Evolutionary conservation across 495 filamentous ascomycete species (phyloP).

Genomic region (Baudoinia panamericana): DNA sequence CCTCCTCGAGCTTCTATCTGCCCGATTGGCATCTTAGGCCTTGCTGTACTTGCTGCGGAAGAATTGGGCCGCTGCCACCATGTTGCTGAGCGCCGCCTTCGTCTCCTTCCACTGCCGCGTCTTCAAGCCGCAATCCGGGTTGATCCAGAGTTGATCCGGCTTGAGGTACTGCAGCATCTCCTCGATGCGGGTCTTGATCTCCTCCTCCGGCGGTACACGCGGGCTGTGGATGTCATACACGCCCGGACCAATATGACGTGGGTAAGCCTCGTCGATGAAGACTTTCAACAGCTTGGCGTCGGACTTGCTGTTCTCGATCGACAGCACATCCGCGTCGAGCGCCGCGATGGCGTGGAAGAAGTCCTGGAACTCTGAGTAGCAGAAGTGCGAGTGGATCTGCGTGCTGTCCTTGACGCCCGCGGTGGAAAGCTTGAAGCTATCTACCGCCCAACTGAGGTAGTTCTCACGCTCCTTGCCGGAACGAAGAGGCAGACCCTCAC

Average conservation of each 20-base stretch:
- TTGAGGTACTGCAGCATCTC: constrained; percentile 92
- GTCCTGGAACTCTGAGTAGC: constrained; percentile 99
- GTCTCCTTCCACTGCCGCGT: constrained; percentile 94
- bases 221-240: constrained; percentile 99
- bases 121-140: constrained; percentile 98
- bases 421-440: constrained; percentile 89
- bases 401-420: constrained; percentile 83
- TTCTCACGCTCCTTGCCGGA: constrained; percentile 80
- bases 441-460: constrained; percentile 92
- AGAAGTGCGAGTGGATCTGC: constrained; percentile 99
- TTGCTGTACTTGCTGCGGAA: constrained; percentile 71
- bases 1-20: background rate
- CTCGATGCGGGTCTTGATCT: constrained; percentile 91
- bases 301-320: constrained; percentile 99
- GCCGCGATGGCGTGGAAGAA: constrained; percentile 99
- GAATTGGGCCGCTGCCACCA: constrained; percentile 93
- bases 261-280: constrained; percentile 92
- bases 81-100: constrained; percentile 78
- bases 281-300: constrained; percentile 98
- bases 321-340: constrained; percentile 92
- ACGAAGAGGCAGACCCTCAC: constrained; percentile 96
- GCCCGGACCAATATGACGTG: constrained; percentile 86
- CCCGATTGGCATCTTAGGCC: background rate
- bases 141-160: constrained; percentile 94
- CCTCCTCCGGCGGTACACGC: constrained; percentile 83